Evolutionary conservation across 2,329 filamentous ascomycete species (phyloP), one percentile per base, ranked within the genome.

Genomic region (Aspergillus sp.): DNA sequence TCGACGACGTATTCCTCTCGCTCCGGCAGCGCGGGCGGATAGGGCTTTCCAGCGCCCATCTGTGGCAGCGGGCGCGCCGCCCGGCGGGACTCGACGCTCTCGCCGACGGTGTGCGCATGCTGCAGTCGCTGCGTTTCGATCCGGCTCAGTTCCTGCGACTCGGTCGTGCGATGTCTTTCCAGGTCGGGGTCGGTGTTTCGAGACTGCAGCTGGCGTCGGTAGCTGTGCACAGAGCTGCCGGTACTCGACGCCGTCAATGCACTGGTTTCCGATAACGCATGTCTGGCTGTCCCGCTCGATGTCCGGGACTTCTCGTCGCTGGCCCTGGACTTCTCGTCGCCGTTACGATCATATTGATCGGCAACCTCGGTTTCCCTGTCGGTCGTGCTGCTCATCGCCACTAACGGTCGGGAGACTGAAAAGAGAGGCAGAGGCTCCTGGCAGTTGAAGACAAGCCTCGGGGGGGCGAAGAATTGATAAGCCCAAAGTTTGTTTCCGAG

Each of bases 1-100:
- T 72, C 68, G 10, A 72, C 68, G 4, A 72, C 67, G 42, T 73
- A 75, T 30, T 72, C 66, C 32, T 74, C 68, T 17, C 60, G 55
- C 4, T 63, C 63, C 4, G 69, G 69, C 5, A 74, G 43, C 2
- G 53, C 59, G 7, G 69, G 68, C 2, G 71, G 71, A 36, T 68
- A 71, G 1, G 67, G 58, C 41, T 71, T 74, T 3, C 64, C 69
- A 11, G 31, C 54, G 33, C 50, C 52, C 29, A 50, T 52, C 12
- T 42, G 30, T 4, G 51, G 51, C 3, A 54, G 29, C 4, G 52
- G 47, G 4, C 30, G 30, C 17, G 33, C 42, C 2, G 51, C 51
- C 2, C 38, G 37, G 15, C 48, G 48, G 15, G 50, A 49, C 25
- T 37, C 45, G 25, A 50, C 34, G 24, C 48, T 51, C 30, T 52